A percentile compares a stretch with the other conserved stretches of the same genome.
Evolutionary conservation across 2,329 filamentous ascomycete species (phyloP).

Genomic region (Aspergillus arachidicola): DNA sequence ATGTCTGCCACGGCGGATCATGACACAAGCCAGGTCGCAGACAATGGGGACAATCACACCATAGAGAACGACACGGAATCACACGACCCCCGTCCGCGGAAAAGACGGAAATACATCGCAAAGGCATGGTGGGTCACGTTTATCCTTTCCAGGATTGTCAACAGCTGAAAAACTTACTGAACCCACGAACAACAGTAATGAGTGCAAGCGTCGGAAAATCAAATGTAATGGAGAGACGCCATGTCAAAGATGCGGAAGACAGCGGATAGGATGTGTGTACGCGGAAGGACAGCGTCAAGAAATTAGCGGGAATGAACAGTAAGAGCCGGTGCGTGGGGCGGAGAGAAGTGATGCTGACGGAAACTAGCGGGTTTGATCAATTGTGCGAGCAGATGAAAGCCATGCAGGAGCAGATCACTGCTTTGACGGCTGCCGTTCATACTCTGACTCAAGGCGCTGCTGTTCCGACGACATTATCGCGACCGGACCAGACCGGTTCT

Average conservation of each 20-base stretch:
- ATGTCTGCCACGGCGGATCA: not conserved
- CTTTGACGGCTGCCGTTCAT: conserved; percentile 71
- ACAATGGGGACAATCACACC: conserved; percentile 10
- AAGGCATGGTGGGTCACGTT: conserved; percentile 58
- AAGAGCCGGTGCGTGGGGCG: not conserved
- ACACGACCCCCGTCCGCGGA: conserved; percentile 48
- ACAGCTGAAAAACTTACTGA: not conserved
- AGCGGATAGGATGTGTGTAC: conserved; percentile 41
- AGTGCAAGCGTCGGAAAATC: conserved; percentile 67
- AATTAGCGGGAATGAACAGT: conserved; percentile 2
- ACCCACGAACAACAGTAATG: conserved; percentile 49
- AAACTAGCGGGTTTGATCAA: conserved; percentile 21
- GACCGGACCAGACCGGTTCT: conserved; percentile 11
- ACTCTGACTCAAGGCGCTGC: conserved; percentile 55
- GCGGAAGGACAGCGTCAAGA: conserved; percentile 70
- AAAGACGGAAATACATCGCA: conserved; percentile 65
- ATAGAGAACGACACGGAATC: conserved; percentile 12
- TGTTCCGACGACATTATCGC: conserved; percentile 14
- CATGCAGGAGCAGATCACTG: conserved; percentile 70
- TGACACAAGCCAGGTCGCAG: not conserved
- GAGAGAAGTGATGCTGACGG: not conserved
- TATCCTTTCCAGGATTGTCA: not conserved
- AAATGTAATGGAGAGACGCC: conserved; percentile 66
- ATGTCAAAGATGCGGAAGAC: conserved; percentile 61
- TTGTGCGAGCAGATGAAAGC: conserved; percentile 34